Percentiles rank a stretch among this genome's conserved stretches.
These are phyloP conservation scores for Exophiala oligosperma DNA, from an alignment of 2,329 filamentous ascomycete species.

Conservation along the genomic window DNA sequence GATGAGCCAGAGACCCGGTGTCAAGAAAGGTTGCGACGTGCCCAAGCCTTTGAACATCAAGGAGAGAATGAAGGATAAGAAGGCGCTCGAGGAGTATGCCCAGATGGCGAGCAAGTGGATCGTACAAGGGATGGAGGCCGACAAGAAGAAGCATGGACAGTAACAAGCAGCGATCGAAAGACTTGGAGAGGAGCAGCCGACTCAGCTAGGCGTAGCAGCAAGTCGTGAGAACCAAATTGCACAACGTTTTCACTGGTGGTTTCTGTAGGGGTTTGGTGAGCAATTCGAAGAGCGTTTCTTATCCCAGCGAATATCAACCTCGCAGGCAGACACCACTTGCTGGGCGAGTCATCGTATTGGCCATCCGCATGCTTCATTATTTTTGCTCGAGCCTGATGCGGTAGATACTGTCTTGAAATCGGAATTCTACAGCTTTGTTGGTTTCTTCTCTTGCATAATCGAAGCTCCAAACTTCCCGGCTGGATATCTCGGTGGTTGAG, in stretches of 20 bases:
- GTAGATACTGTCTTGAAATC: not conserved
- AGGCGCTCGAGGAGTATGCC: slow-evolving; percentile 48
- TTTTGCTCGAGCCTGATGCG: no score
- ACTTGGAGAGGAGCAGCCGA: not conserved
- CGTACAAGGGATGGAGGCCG: slow-evolving; percentile 28
- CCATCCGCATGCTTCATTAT: no score
- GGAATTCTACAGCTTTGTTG: slow-evolving; percentile 6
- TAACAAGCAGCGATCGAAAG: not conserved
- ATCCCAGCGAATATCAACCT: no score
- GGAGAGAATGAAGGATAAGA: slow-evolving; percentile 55
- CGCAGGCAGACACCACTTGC: no score
- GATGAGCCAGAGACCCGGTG: slow-evolving; percentile 66
- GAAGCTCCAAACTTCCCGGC: not conserved
- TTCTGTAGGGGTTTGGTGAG: no score
- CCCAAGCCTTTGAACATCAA: slow-evolving; percentile 64
- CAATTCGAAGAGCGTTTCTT: no score
- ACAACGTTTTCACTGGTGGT: no score
- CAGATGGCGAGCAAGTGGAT: slow-evolving; percentile 30
- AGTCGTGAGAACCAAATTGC: no score
- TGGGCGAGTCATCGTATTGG: no score
- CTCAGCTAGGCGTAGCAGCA: no score
- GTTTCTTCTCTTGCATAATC: slow-evolving; percentile 5
- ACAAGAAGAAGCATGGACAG: slow-evolving; percentile 20
- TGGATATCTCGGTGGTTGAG: not conserved
- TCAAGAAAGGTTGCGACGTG: slow-evolving; percentile 75